phyloP scores from a whole-genome alignment of 2,329 filamentous ascomycete genomes.

The Aureobasidium sp. region DNA sequence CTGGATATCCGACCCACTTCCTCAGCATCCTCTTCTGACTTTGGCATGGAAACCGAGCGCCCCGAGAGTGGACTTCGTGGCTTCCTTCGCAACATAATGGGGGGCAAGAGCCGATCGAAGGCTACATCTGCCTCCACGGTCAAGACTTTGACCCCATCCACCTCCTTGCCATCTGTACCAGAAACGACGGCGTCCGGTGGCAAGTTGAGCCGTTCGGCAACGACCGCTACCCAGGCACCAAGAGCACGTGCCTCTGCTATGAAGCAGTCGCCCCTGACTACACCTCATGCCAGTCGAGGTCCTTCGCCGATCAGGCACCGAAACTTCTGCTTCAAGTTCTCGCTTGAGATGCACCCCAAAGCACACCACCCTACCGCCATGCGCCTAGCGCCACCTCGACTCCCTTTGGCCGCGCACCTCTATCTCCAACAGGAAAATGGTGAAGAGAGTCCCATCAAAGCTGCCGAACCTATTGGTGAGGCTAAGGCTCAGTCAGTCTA shows the following conservation, averaged over 20 bases:
- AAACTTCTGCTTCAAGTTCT: slow-evolving; percentile 65
- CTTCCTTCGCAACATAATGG: slow-evolving; percentile 27
- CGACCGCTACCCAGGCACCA: slow-evolving; percentile 11
- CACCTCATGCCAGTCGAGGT: neutral
- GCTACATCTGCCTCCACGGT: slow-evolving; percentile 9
- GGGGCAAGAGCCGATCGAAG: slow-evolving; percentile 20
- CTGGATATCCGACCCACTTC: slow-evolving; percentile 21
- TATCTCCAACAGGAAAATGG: slow-evolving; percentile 40
- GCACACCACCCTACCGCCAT: slow-evolving; percentile 48
- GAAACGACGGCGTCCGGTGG: neutral
- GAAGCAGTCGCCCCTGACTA: slow-evolving; percentile 4
- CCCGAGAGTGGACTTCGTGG: slow-evolving; percentile 23
- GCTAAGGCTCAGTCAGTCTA: slow-evolving; percentile 44
- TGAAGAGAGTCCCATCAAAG: slow-evolving; percentile 15
- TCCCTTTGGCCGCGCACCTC: slow-evolving; percentile 62
- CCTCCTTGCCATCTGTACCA: neutral
- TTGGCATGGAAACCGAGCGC: slow-evolving; percentile 18
- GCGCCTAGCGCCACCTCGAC: slow-evolving; percentile 55
- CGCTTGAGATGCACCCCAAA: slow-evolving; percentile 57
- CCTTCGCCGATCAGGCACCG: slow-evolving; percentile 32
- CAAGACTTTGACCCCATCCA: neutral
- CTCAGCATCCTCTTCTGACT: slow-evolving; percentile 18
- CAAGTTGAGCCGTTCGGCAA: slow-evolving; percentile 13
- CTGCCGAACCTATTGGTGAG: slow-evolving; percentile 28
- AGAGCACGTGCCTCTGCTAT: neutral